Evolutionary conservation across 2,329 filamentous ascomycete species (phyloP), one percentile per base, ranked within the genome.

Genomic region (Ascochyta clinopodiicola): DNA sequence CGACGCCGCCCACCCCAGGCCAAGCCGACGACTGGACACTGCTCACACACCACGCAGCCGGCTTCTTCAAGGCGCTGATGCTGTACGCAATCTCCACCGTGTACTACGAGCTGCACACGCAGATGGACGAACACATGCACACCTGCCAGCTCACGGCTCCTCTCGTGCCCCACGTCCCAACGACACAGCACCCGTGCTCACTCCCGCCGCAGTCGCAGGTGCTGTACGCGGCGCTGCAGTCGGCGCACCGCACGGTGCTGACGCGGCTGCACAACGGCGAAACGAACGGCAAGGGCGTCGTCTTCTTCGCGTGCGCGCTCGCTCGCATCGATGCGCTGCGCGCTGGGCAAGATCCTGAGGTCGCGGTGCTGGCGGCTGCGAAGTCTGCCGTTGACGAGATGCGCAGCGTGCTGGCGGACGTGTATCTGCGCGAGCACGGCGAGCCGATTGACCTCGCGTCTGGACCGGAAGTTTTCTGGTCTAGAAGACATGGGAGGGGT

Each of bases 311-410:
- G 6, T 66, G 60, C 37, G 65, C 60, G 1, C 42, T 67, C 12
- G 66, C 68, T 1, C 63, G 66, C 25, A 62, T 72, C 51, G 64
- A 72, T 19, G 68, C 67, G 1, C 15, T 72, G 0, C 51, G 59
- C 1, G 40, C 59, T 0, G 57, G 60, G 4, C 39, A 32, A 5
- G 58, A 72, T 15, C 35, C 60, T 1, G 62, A 69, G 17, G 44
- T 13, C 4, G 62, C 58, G 12, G 61, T 70, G 0, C 56, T 70
- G 0, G 56, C 53, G 19, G 62, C 66, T 32, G 68, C 68, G 3
- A 68, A 63, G 36, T 31, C 24, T 6, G 47, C 52, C 0, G 53
- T 68, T 4, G 35, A 15, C n/a, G 57, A 64, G 13, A 58, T 56
- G 10, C 49, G 51, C 4, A 9, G 39, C 7, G 45, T 69, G 13